A percentile compares a stretch with the other conserved stretches of the same genome.
Evolutionary conservation across 2,329 filamentous ascomycete genomes (phyloP).

Genomic region (Fusarium sacchari): DNA sequence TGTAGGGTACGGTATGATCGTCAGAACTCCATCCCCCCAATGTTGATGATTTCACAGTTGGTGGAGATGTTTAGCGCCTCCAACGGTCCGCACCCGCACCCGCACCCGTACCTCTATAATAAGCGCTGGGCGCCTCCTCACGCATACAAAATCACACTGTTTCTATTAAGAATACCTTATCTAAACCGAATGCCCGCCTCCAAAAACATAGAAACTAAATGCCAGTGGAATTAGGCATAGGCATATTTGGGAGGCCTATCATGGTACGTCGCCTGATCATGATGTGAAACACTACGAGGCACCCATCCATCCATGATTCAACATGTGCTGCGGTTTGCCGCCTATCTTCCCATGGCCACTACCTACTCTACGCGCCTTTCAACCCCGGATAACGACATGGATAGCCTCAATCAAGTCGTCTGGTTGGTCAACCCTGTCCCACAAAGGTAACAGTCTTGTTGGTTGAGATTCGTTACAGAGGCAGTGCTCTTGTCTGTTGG

Average conservation of each 20-base stretch:
- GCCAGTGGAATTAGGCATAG: not conserved
- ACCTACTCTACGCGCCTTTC: slow-evolving; percentile 17
- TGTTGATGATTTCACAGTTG: not conserved
- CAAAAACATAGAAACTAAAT: not conserved
- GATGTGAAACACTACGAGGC: not conserved
- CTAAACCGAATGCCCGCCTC: accelerated
- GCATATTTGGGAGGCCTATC: not conserved
- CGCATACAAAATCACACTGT: not conserved
- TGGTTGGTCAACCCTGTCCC: not conserved
- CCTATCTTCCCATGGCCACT: slow-evolving; percentile 2
- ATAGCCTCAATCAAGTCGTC: not conserved
- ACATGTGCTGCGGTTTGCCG: slow-evolving; percentile 14
- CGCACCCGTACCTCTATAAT: not conserved
- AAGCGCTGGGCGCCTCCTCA: not conserved
- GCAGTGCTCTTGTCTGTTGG: slow-evolving; percentile 14
- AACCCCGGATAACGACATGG: not conserved
- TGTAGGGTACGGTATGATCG: not conserved
- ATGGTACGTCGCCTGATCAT: not conserved
- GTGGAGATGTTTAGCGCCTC: slow-evolving; percentile 25
- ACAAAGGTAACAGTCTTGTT: not conserved
- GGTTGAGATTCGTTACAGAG: slow-evolving; percentile 1
- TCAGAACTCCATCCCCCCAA: not conserved
- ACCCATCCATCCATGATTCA: not conserved
- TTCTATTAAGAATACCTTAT: not conserved
- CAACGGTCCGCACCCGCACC: slow-evolving; percentile 31